phyloP scores from a whole-genome alignment of 1,284 basidiomycete species.

The Megacollybia platyphylla region DNA sequence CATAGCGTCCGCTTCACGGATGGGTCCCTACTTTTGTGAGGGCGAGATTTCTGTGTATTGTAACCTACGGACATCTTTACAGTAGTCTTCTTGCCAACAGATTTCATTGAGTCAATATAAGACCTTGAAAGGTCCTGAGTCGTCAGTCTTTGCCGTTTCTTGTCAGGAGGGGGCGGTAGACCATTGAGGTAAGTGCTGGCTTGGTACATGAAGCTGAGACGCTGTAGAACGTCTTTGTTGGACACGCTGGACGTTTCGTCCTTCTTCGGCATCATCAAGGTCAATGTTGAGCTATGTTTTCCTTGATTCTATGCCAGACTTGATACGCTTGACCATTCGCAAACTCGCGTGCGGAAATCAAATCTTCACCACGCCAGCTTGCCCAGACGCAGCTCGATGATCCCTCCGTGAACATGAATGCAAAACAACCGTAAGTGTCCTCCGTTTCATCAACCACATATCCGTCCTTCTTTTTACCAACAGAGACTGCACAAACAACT shows the following conservation, averaged over 20 bases:
- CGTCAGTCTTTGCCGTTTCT: slow-evolving; percentile 13
- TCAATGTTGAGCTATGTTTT: slow-evolving; percentile 8
- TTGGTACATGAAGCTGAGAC: slow-evolving; percentile 77
- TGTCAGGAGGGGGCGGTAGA: slow-evolving; percentile 12
- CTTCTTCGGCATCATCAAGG: background rate
- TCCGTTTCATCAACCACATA: slow-evolving; percentile 24
- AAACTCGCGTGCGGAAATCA: slow-evolving; percentile 28
- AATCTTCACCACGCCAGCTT: slow-evolving; percentile 34
- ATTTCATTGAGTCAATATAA: slow-evolving; percentile 56
- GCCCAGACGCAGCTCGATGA: slow-evolving; percentile 36
- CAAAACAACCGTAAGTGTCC: slow-evolving; percentile 41
- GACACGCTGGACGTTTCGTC: slow-evolving; percentile 7
- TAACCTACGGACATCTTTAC: slow-evolving; percentile 49
- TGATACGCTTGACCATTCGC: slow-evolving; percentile 29
- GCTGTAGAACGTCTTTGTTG: slow-evolving; percentile 66
- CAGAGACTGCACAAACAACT: slow-evolving; percentile 51
- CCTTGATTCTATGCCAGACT: slow-evolving; percentile 37
- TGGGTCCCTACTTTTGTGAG: slow-evolving; percentile 49
- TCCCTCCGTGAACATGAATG: slow-evolving; percentile 43
- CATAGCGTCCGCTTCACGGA: slow-evolving; percentile 68
- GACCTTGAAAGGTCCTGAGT: slow-evolving; percentile 40
- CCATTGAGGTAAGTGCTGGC: slow-evolving; percentile 55
- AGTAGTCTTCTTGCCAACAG: slow-evolving; percentile 60
- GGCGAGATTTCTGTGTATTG: slow-evolving; percentile 1
- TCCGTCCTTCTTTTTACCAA: slow-evolving; percentile 23